Percentiles rank a stretch among this genome's conserved stretches.
These are phyloP conservation scores for Stellera chamaejasme DNA, from an alignment of 345 rosid genomes.

Conservation along the genomic window DNA sequence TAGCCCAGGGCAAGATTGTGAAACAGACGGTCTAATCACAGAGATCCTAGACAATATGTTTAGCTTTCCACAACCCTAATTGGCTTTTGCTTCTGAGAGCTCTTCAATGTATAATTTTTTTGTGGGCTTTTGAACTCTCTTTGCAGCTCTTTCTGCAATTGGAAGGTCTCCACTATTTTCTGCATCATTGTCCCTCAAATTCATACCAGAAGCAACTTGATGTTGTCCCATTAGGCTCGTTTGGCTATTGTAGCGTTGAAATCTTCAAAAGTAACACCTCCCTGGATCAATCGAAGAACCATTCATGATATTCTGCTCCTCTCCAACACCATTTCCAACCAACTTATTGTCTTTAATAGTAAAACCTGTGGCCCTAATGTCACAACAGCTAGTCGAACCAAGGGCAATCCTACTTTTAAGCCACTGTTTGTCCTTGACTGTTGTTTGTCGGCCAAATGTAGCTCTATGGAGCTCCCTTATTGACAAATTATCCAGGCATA, in stretches of 20 bases:
- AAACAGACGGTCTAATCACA: conserved; percentile 22
- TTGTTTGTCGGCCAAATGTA: conserved; percentile 83
- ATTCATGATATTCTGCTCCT: conserved; percentile 20
- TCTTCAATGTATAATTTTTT: conserved; percentile 84
- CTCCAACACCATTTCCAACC: conserved; percentile 31
- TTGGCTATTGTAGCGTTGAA: conserved; percentile 18
- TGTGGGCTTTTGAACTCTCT: conserved; percentile 84
- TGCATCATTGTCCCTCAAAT: conserved; percentile 21
- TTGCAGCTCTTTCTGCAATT: conserved; percentile 46
- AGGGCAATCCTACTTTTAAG: conserved; percentile 76
- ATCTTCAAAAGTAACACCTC: conserved; percentile 16
- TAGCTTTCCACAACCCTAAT: conserved; percentile 35
- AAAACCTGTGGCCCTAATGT: conserved; percentile 42
- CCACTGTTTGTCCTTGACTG: conserved; percentile 91
- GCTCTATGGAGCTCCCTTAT: conserved; percentile 80
- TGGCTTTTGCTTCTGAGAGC: conserved; percentile 51
- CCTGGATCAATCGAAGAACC: conserved; percentile 17
- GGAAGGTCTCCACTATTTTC: conserved; percentile 26
- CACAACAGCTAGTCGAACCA: conserved; percentile 68
- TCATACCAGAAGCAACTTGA: conserved; percentile 24
- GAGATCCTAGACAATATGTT: conserved; percentile 25
- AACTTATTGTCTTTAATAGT: conserved; percentile 44
- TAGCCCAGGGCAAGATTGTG: conserved; percentile 34
- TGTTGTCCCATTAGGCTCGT: conserved; percentile 25
- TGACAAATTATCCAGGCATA: conserved; percentile 60